phyloP scores from a whole-genome alignment of 2,329 filamentous ascomycete species.

The Onygena corvina region DNA sequence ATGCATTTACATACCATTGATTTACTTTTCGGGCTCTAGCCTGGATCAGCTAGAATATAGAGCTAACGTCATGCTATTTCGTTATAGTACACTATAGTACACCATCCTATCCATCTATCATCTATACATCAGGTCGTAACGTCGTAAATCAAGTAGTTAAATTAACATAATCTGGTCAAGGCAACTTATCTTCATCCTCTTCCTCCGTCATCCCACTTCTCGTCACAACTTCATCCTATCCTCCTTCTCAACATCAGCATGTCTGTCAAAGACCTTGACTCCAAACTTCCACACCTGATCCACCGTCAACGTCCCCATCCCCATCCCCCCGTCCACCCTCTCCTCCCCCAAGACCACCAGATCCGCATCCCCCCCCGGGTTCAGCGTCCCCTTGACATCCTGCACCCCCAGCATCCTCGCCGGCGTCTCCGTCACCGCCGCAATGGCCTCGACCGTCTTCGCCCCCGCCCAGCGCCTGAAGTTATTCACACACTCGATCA shows the following conservation, averaged over 20 bases:
- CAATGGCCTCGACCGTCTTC: conserved; percentile 30
- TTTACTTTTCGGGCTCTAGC: no score
- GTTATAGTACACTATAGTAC: no score
- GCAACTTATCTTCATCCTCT: no score
- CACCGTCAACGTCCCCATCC: conserved; percentile 27
- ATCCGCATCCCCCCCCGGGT: conserved; percentile 33
- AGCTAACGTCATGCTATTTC: no score
- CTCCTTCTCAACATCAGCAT: no score
- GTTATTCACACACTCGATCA: conserved; percentile 36
- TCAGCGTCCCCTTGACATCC: conserved; percentile 30
- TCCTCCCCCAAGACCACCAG: conserved; percentile 30
- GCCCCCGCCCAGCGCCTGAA: conserved; percentile 33
- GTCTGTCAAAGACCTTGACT: conserved; percentile 29
- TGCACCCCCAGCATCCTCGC: conserved; percentile 30
- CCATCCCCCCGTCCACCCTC: conserved; percentile 19
- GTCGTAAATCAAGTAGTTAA: no score
- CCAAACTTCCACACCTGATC: conserved; percentile 36
- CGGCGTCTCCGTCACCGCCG: conserved; percentile 30
- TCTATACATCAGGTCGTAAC: no score
- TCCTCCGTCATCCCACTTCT: no score
- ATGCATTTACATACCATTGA: no score
- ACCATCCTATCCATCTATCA: no score
- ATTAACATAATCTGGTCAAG: no score
- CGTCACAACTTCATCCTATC: not conserved
- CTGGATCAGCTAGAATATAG: no score